These are phyloP conservation scores for Kurtzmaniella quercitrusa DNA, from an alignment of 1,139 yeast species.

Conservation along the genomic window DNA sequence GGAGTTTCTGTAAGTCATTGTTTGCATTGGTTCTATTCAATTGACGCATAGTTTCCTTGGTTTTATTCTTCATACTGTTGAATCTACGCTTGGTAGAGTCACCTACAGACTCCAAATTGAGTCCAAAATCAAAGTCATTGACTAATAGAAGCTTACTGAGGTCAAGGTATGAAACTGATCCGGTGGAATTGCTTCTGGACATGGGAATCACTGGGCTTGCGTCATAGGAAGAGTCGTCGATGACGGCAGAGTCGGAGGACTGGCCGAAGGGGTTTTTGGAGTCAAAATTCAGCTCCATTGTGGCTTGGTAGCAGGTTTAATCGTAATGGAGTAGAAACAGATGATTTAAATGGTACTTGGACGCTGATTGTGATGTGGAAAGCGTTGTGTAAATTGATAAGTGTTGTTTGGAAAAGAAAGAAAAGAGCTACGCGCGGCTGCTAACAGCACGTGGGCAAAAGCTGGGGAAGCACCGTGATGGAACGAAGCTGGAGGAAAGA, in stretches of 20 bases:
- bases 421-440: neutral
- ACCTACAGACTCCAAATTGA: constrained; percentile 34
- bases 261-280: neutral
- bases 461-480: neutral
- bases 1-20: constrained; percentile 26
- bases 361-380: neutral
- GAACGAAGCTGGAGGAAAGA: no score
- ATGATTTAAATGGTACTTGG: neutral
- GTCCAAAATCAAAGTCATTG: constrained; percentile 44
- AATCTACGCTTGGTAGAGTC: constrained; percentile 33
- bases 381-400: no score
- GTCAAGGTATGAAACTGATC: constrained; percentile 36
- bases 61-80: constrained; percentile 32
- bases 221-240: constrained; percentile 2
- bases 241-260: constrained; percentile 2
- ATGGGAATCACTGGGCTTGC: constrained; percentile 1
- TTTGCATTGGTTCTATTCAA: constrained; percentile 12
- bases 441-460: neutral
- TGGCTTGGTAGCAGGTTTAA: neutral
- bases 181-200: constrained; percentile 27
- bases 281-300: neutral
- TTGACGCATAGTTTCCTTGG: constrained; percentile 26
- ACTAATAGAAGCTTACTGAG: constrained; percentile 33
- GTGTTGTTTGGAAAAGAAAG: neutral
- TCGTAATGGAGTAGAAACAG: neutral